Evolutionary conservation across 1,284 basidiomycete species (phyloP), one percentile per base, ranked within the genome.

Genomic region (Irpex sp.): DNA sequence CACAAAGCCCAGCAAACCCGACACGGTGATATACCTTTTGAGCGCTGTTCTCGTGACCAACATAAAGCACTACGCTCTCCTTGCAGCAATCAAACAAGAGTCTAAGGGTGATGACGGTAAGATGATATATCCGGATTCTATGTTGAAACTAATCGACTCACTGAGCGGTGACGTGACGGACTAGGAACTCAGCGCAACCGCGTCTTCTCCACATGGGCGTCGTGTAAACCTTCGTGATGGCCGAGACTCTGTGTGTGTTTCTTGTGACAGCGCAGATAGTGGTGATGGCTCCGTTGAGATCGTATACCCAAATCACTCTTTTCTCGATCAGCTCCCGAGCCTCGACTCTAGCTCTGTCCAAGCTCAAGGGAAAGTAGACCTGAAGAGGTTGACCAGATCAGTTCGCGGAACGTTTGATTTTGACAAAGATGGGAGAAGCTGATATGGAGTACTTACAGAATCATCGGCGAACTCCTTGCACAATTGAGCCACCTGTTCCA

Each of bases 201-300:
- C 72, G 69, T n/a, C 78, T 73, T 63, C 81, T 74, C 74, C 73
- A 80, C 39, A 68, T 66, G 4, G 77, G 77, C 11, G 75, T 74
- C 13, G 82, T 83, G 70, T 79, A 82, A 5, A 83, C 81, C 69
- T 83, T 83, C 50, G 81, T 82, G 68, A 83, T 79, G 13, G 79
- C 80, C 26, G 78, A 77, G 19, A 81, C 77, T 49, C 74, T 73
- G 55, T 76, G 72, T 7, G 78, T 79, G 63, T 74, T 76, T 19
- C 82, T 79, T 17, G 81, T 79, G 55, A 79, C 80, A 26, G 81
- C 81, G 65, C 81, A 82, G 59, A 83, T 77, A 33, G 79, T 79
- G 21, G 79, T 76, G 60, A 80, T 74, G 58, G 77, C 77, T 4
- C 74, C 73, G 49, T 69, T 64, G 35, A 75, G 74, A 58, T 78